Base-by-base conservation (phyloP, 1,284 basidiomycete genomes). In the Leccinum cinnamomeum region DNA sequence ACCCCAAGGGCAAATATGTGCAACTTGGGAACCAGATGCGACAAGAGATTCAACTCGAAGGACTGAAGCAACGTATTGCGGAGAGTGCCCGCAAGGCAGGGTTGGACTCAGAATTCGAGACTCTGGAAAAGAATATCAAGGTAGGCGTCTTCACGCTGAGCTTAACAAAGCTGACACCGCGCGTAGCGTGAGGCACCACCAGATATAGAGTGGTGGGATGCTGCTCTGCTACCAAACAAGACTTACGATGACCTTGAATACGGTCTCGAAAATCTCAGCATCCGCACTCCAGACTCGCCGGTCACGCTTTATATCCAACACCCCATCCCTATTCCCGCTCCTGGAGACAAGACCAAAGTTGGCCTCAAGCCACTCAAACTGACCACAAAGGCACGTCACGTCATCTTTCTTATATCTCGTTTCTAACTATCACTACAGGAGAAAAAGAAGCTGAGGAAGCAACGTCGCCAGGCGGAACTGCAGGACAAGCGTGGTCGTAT, bases 201-300 rank as follows among this genome's bases (percentile, higher is more conserved):
- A 0, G 89, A 88, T 5, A 85, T 90, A 7, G 97, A 99, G 76
- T 99, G 97, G 97, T 99, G 97, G 97, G 97, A 99, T 76, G 87
- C 85, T 35, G 85, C 92, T 0, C 80, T 98, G n/a, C 78, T 99
- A 10, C 90, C 92, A 0, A 86, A 82, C 68, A 87, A 89, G 74
- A 84, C 80, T 1, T 98, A 98, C 75, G 85, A 89, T 59, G 92
- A 94, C 65, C 75, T 96, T 57, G 78, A 75, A 1, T 70, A 82
- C 44, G 88, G 88, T 35, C 69, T 89, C 39, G 76, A 81, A 25
- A 75, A 77, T 33, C 78, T 91, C 60, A 87, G 86, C 56, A 90
- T 92, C 62, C 81, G 84, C 54, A 85, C 79, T 3, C 74, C 79
- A 18, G 85, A 90, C 65, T 90, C 90, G 5, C 92, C 93, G 0